Evolutionary conservation across 257 asterid species (phyloP).

Genomic region (Agastache rugosa): DNA sequence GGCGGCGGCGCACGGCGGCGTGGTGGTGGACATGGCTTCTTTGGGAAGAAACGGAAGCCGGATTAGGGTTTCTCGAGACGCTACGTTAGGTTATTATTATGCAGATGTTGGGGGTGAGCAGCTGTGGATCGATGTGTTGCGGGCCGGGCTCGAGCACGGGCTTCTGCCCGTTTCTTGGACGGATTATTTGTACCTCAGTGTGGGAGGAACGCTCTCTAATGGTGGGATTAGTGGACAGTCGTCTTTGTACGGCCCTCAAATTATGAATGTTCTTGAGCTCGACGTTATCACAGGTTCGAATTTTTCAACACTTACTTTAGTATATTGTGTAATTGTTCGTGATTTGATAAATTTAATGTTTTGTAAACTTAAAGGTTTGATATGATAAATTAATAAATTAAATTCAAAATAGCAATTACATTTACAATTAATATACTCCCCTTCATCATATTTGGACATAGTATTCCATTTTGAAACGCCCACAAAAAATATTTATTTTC

Average conservation of each 20-base stretch:
- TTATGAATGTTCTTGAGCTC: slow-evolving; percentile 64
- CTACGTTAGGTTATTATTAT: slow-evolving; percentile 42
- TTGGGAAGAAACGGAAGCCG: slow-evolving; percentile 34
- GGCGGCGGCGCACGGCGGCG: slow-evolving; percentile 68
- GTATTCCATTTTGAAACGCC: too few species aligned
- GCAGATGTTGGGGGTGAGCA: slow-evolving; percentile 79
- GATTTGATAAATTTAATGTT: too few species aligned
- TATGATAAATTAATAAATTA: too few species aligned
- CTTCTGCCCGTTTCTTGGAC: slow-evolving; percentile 73
- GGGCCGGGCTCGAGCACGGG: slow-evolving; percentile 47
- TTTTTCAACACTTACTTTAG: not conserved
- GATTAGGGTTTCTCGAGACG: slow-evolving; percentile 55
- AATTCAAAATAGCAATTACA: too few species aligned
- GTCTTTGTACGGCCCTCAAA: slow-evolving; percentile 71
- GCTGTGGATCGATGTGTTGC: slow-evolving; percentile 68
- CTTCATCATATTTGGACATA: too few species aligned
- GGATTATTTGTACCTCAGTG: slow-evolving; percentile 66
- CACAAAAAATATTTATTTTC: too few species aligned
- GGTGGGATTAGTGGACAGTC: slow-evolving; percentile 82
- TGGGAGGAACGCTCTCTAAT: slow-evolving; percentile 83
- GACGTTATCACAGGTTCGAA: slow-evolving; percentile 65
- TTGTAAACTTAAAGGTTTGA: not conserved
- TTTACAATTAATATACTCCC: too few species aligned
- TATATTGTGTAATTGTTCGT: not conserved
- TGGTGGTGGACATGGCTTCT: slow-evolving; percentile 66